A percentile compares a stretch with the other conserved stretches of the same genome.
Evolutionary conservation across 2,329 filamentous ascomycete genomes (phyloP).

Genomic region (Fusarium buharicum): DNA sequence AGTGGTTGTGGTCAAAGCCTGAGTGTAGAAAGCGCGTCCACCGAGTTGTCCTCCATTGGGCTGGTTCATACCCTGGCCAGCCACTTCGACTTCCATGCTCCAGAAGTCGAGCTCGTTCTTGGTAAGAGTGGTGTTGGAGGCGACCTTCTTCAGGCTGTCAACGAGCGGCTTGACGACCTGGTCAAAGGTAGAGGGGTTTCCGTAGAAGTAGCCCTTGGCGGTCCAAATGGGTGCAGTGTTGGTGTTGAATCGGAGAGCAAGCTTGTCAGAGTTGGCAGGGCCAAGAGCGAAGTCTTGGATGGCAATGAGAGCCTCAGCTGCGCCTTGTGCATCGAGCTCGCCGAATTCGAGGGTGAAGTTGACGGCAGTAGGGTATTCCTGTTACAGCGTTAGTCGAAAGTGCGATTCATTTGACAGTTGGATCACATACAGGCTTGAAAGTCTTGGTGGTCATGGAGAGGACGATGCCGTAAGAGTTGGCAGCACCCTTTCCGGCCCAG

Average conservation of each 20-base stretch:
- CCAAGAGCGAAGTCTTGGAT: slow-evolving; percentile 37
- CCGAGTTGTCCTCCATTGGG: slow-evolving; percentile 36
- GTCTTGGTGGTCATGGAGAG: slow-evolving; percentile 42
- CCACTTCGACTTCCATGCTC: slow-evolving; percentile 36
- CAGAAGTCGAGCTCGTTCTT: slow-evolving; percentile 40
- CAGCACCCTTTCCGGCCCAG: slow-evolving; percentile 42
- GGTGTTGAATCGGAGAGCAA: slow-evolving; percentile 41
- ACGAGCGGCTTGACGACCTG: slow-evolving; percentile 25
- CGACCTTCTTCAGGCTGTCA: slow-evolving; percentile 26
- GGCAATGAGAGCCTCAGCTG: slow-evolving; percentile 35
- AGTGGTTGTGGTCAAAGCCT: slow-evolving; percentile 36
- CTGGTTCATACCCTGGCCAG: slow-evolving; percentile 37
- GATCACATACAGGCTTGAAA: slow-evolving; percentile 30
- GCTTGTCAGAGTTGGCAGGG: slow-evolving; percentile 31
- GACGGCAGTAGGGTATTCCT: slow-evolving; percentile 32
- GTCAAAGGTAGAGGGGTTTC: slow-evolving; percentile 39
- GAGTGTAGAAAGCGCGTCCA: slow-evolving; percentile 40
- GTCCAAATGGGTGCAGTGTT: slow-evolving; percentile 21
- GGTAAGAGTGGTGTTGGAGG: slow-evolving; percentile 6
- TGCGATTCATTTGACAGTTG: neutral
- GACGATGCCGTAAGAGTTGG: slow-evolving; percentile 39
- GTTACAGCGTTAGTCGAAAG: neutral
- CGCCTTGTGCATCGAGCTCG: slow-evolving; percentile 17
- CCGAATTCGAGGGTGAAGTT: slow-evolving; percentile 40
- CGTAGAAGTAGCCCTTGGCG: slow-evolving; percentile 42